Base-by-base conservation (phyloP, 73 alveolate genomes). In the Paramecium octaurelia region DNA sequence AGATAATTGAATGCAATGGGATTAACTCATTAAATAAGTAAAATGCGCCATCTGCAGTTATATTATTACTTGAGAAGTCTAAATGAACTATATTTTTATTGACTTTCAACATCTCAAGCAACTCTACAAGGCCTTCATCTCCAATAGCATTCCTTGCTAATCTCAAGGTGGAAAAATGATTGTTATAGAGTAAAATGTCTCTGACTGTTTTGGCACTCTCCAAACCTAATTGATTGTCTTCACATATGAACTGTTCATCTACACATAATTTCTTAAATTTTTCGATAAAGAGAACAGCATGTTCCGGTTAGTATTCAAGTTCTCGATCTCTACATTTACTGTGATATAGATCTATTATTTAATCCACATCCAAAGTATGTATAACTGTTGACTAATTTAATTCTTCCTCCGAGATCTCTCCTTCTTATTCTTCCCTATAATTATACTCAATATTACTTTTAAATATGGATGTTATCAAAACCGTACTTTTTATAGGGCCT, bases 1-100 rank as follows among this genome's bases (percentile, higher is more conserved):
- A 60, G 6, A 50, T 31, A 3, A 92, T 9, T 20, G 89, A 76
- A 36, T 85, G 88, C 21, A 85, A 38, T 16, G 58, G 27, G 20
- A 34, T 84, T 86, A 92, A 14, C 21, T 40, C 58, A 54, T 88
- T 86, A 60, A 92, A 86, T 21, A 92, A 44, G 4, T 46, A 34
- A 16, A 24, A 35, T 29, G 95, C 87, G 6, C 95, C 95, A 16
- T 92, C 92, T 35, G 95, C 80, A 6, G 94, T 86, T 11, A 92
- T 92, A 57, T 88, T 93, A 86, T 92, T 92, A 46, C 95, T 92
- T 23, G 92, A 57, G 6, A 88, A 35, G 27, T 92, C 95, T 6
- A 92, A 5, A 84, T 92, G 94, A 40, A 86, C 92, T 9, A 92
- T 86, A 31, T 23, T 23, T 38, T 29, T 12, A 85, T 83, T 73